Conservation (phyloP, 768 basidiomycete species). For the Chlorophyllum brunneum region DNA sequence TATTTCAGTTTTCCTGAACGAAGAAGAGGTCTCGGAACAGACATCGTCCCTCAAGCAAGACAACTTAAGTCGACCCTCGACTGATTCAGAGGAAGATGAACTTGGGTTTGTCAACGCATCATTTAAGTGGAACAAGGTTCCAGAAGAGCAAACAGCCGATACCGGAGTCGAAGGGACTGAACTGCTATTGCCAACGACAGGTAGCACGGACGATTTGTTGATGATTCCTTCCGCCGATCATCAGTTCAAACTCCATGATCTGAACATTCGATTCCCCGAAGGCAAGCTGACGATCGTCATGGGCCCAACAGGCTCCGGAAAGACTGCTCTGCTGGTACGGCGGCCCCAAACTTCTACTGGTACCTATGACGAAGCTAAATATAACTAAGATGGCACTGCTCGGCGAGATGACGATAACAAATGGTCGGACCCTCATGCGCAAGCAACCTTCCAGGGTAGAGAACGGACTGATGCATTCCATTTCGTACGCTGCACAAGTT, state of each 20-base stretch:
- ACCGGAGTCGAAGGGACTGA: conserved; percentile 1
- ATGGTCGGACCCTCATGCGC: conserved; percentile 53
- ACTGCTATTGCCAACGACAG: too few relatives aligned
- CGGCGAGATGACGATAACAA: conserved; percentile 62
- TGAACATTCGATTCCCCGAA: conserved; percentile 68
- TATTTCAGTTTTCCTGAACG: conserved; percentile 61
- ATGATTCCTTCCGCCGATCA: conserved; percentile 21
- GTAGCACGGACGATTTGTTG: background rate
- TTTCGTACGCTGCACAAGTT: conserved; percentile 72
- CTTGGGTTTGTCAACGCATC: conserved; percentile 58
- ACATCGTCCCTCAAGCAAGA: conserved; percentile 60
- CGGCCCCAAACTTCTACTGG: background rate
- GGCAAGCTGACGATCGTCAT: conserved; percentile 68
- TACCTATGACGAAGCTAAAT: background rate
- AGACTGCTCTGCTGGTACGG: conserved; percentile 71
- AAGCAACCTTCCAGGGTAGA: conserved; percentile 62
- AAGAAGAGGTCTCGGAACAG: conserved; percentile 66
- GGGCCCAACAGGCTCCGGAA: conserved; percentile 80
- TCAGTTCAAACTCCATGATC: conserved; percentile 63
- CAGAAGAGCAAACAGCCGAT: conserved; percentile 24
- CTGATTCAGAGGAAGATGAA: conserved; percentile 29
- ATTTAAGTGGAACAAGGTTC: conserved; percentile 60
- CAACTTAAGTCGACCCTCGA: conserved; percentile 20
- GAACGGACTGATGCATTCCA: conserved; percentile 54
- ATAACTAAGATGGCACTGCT: conserved; percentile 57